Conservation (phyloP, 2,329 filamentous ascomycete genomes). For the Ophiostoma novo-ulmi region DNA sequence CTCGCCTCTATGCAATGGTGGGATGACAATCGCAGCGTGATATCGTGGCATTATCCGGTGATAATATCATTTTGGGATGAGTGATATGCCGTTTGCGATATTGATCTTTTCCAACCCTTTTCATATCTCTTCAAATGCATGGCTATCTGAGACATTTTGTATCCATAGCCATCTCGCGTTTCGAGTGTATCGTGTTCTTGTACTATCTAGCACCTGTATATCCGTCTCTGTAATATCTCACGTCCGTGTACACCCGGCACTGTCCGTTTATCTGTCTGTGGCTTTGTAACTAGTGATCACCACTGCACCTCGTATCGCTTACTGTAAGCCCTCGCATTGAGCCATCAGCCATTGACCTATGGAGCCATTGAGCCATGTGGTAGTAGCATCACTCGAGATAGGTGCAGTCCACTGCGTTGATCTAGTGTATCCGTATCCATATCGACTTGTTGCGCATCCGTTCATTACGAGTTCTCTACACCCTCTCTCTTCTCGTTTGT, state of each 20-base stretch:
- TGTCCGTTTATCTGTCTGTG: not conserved
- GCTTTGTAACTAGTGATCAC: not conserved
- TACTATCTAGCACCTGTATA: not conserved
- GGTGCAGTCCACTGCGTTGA: not conserved
- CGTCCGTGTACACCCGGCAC: not conserved
- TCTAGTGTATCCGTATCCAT: not conserved
- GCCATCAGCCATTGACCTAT: not conserved
- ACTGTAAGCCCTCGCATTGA: not conserved
- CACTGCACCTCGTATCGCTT: conserved; percentile 4
- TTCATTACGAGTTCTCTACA: conserved; percentile 3
- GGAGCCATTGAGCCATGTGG: not conserved
- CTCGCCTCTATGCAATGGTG: not conserved
- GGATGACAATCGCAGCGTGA: not conserved
- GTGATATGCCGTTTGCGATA: not conserved
- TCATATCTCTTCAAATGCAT: not conserved
- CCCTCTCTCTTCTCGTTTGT: not conserved
- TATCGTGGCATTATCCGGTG: not conserved
- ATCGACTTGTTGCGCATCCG: not conserved
- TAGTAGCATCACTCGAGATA: not conserved
- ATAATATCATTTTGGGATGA: not conserved
- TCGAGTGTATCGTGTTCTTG: not conserved
- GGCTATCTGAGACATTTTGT: not conserved
- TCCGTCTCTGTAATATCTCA: not conserved
- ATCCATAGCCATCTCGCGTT: not conserved
- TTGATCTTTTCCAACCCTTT: not conserved